Conservation (phyloP, 345 rosid genomes). For the Murraya koenigii region DNA sequence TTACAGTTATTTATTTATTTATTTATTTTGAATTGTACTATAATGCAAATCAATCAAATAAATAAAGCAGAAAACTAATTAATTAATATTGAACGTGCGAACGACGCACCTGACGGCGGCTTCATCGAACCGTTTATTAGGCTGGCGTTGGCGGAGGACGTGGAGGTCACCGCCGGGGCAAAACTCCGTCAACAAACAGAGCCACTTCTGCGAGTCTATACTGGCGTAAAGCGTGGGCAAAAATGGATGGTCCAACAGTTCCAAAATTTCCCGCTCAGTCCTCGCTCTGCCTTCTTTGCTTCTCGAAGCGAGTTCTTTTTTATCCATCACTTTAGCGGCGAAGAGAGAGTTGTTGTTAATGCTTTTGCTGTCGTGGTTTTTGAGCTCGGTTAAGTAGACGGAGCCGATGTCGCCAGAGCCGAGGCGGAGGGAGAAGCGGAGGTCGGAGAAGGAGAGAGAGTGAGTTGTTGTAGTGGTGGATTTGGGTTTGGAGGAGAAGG, state of each 20-base stretch:
- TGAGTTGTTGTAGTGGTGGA: conserved; percentile 6
- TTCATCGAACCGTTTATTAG: conserved; percentile 71
- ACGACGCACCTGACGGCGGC: conserved; percentile 74
- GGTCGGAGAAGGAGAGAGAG: conserved; percentile 67
- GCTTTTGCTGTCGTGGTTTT: conserved; percentile 4
- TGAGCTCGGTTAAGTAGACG: conserved; percentile 75
- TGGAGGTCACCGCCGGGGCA: conserved; percentile 99
- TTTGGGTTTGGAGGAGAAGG: conserved; percentile 21
- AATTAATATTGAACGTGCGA: conserved; percentile 19
- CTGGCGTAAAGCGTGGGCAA: conserved; percentile 74
- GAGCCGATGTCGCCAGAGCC: conserved; percentile 97
- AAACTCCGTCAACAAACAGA: conserved; percentile 86
- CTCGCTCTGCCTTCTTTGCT: conserved; percentile 83
- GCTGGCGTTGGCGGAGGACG: conserved; percentile 87
- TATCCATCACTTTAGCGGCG: conserved; percentile 94
- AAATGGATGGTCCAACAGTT: conserved; percentile 83
- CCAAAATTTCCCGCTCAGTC: conserved; percentile 82
- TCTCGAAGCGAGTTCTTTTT: conserved; percentile 72
- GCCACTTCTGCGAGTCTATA: conserved; percentile 76
- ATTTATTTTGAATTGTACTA: background rate
- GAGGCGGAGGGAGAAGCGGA: conserved; percentile 71
- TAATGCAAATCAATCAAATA: background rate
- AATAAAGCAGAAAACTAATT: conserved; percentile 13
- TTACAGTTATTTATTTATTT: background rate
- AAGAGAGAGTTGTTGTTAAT: conserved; percentile 19